Conservation (phyloP, 208 protist genomes). For the Trypanosoma platydactyli region DNA sequence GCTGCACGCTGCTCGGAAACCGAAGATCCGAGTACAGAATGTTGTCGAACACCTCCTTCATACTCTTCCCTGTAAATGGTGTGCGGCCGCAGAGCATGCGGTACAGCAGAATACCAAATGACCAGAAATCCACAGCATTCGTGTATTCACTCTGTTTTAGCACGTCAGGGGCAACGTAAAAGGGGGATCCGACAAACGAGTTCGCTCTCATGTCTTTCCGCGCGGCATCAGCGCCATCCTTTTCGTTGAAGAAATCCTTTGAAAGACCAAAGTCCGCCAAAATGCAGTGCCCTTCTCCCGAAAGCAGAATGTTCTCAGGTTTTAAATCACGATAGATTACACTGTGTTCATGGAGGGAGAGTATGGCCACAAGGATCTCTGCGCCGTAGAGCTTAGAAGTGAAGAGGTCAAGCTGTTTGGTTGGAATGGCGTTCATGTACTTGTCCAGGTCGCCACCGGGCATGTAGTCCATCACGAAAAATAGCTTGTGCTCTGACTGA, state of each 20-base stretch:
- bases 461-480: constrained; percentile 96
- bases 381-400: constrained; percentile 93
- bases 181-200: constrained; percentile 93
- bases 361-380: constrained; percentile 92
- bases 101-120: constrained; percentile 97
- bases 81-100: constrained; percentile 95
- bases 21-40: constrained; percentile 91
- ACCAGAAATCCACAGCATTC: constrained; percentile 98
- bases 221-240: constrained; percentile 66
- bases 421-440: constrained; percentile 88
- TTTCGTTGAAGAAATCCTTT: constrained; percentile 90
- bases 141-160: constrained; percentile 94
- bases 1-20: constrained; percentile 86
- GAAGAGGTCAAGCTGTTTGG: constrained; percentile 85
- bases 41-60: constrained; percentile 93
- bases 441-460: constrained; percentile 93
- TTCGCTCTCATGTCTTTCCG: constrained; percentile 85
- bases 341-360: constrained; percentile 92
- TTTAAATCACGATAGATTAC: constrained; percentile 95
- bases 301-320: constrained; percentile 92
- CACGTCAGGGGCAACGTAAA: constrained; percentile 95
- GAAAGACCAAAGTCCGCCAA: constrained; percentile 93
- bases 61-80: constrained; percentile 93
- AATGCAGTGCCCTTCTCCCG: constrained; percentile 84
- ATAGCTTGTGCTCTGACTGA: constrained; percentile 95